phyloP scores from a whole-genome alignment of 2,329 filamentous ascomycete genomes.

The Monosporascus ibericus region DNA sequence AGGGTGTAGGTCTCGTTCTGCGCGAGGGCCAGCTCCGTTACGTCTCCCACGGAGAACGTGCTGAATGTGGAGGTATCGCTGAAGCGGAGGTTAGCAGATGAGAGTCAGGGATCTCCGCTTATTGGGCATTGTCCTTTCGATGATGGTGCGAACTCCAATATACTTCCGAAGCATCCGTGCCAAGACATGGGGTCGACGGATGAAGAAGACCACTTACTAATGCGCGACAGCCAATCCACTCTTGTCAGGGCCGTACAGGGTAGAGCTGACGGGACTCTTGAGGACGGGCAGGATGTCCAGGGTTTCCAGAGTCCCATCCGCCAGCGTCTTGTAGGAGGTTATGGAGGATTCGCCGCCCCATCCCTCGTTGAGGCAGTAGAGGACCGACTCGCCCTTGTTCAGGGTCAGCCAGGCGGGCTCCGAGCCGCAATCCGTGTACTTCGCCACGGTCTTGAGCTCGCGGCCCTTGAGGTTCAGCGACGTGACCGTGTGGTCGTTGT shows the following conservation, averaged over 20 bases:
- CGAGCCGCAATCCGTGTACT: conserved; percentile 41
- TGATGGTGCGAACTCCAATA: no score
- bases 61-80: conserved; percentile 32
- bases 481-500: conserved; percentile 38
- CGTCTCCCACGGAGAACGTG: conserved; percentile 37
- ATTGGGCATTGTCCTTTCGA: no score
- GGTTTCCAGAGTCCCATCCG: conserved; percentile 43
- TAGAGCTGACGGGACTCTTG: conserved; percentile 22
- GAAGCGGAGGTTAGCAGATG: background rate
- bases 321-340: conserved; percentile 26
- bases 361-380: conserved; percentile 59
- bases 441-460: conserved; percentile 35
- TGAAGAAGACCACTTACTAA: conserved; percentile 21
- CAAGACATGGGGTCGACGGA: conserved; percentile 6
- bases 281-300: conserved; percentile 24
- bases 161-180: background rate
- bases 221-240: conserved; percentile 23
- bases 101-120: no score
- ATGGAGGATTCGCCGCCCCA: conserved; percentile 13
- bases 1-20: conserved; percentile 35
- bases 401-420: conserved; percentile 57
- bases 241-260: conserved; percentile 22
- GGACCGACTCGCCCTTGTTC: conserved; percentile 38
- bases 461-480: conserved; percentile 33
- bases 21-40: conserved; percentile 28